These are phyloP conservation scores for Hypoxylon sp. DNA, from an alignment of 2,329 filamentous ascomycete species.

Conservation along the genomic window DNA sequence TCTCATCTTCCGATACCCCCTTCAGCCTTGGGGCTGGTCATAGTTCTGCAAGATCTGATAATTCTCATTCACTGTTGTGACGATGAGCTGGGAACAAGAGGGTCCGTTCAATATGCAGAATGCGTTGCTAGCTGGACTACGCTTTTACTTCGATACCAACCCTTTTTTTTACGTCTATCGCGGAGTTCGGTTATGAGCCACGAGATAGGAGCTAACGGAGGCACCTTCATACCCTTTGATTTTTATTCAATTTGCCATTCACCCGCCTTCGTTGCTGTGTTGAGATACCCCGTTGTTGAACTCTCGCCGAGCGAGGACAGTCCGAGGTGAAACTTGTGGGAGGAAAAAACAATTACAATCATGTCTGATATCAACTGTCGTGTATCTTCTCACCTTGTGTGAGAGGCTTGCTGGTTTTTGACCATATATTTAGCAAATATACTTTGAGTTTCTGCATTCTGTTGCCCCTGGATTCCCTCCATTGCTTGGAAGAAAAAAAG, in stretches of 20 bases:
- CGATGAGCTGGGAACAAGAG: constrained; percentile 29
- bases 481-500: constrained; percentile 25
- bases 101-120: constrained; percentile 21
- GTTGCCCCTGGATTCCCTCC: constrained; percentile 21
- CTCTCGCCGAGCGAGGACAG: constrained; percentile 45
- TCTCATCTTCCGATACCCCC: constrained; percentile 41
- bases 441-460: constrained; percentile 22
- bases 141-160: constrained; percentile 36
- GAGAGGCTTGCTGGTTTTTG: constrained; percentile 40
- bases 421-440: constrained; percentile 16
- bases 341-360: constrained; percentile 20
- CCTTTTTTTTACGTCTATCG: constrained; percentile 36
- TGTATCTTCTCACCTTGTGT: constrained; percentile 30
- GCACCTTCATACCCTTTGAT: constrained; percentile 42
- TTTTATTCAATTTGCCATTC: constrained; percentile 36
- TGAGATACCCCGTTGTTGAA: constrained; percentile 47
- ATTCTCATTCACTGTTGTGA: constrained; percentile 28
- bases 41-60: constrained; percentile 36
- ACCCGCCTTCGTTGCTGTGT: constrained; percentile 42
- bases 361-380: constrained; percentile 27
- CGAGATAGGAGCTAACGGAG: constrained; percentile 40
- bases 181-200: constrained; percentile 41
- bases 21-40: constrained; percentile 39
- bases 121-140: constrained; percentile 45
- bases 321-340: constrained; percentile 36